These are phyloP conservation scores for Rhodotorula sp. DNA, from an alignment of 1,284 basidiomycete genomes.

Conservation along the genomic window DNA sequence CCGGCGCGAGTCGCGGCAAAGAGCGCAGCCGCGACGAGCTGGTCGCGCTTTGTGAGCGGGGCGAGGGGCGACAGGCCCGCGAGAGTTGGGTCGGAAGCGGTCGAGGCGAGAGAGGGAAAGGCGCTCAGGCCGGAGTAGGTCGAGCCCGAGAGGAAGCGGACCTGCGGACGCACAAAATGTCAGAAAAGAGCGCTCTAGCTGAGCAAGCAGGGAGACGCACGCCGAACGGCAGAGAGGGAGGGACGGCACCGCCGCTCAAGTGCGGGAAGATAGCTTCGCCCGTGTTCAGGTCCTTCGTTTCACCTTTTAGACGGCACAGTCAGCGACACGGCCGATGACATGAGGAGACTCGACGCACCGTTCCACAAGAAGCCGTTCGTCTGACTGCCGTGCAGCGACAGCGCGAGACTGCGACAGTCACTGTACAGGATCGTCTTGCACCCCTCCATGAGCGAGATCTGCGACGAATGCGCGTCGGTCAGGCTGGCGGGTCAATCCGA, in stretches of 20 bases:
- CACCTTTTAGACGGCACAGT: not conserved
- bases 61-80: constrained; percentile 2
- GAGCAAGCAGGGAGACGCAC: constrained; percentile 13
- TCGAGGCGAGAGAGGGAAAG: constrained; percentile 18
- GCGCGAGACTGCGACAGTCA: constrained; percentile 74
- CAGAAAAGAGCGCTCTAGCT: not conserved
- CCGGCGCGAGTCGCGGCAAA: constrained; percentile 9
- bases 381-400: constrained; percentile 70
- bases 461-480: constrained; percentile 40
- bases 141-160: constrained; percentile 36
- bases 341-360: not conserved
- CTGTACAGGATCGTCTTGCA: constrained; percentile 82
- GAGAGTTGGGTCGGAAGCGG: not conserved
- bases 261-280: constrained; percentile 38
- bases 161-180: not conserved
- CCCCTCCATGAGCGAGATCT: constrained; percentile 84
- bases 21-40: constrained; percentile 29
- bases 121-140: constrained; percentile 22
- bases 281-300: constrained; percentile 24
- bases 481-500: no score
- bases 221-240: constrained; percentile 26
- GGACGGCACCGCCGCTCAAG: constrained; percentile 21
- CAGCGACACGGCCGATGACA: not conserved
- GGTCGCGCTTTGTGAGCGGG: constrained; percentile 22
- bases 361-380: constrained; percentile 63